Evolutionary conservation across 1,284 basidiomycete species (phyloP), one percentile per base, ranked within the genome.

Genomic region (Malassezia caprae): DNA sequence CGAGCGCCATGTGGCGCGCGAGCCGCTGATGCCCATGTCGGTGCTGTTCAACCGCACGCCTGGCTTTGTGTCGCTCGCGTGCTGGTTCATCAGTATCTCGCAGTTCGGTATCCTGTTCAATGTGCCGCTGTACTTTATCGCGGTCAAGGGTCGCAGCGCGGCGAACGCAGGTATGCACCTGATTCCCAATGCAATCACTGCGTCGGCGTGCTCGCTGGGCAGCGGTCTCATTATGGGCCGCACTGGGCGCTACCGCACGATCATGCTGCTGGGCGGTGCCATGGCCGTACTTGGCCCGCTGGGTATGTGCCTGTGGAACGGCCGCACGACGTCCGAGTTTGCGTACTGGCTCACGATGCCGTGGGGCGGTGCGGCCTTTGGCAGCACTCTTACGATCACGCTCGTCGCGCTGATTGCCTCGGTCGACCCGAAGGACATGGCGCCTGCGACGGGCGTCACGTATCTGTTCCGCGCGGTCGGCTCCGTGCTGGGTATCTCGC

Each of bases 1-100:
- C 51, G 79, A 80, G 65, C 73, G 70, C 46, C 76, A 73, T 58
- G 76, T 79, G 19, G 73, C 78, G 7, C 60, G 64, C 21, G 75
- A 76, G 58, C 76, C 76, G 23, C 57, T 76, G 23, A 71, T 76
- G 66, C 73, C 75, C 28, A 70, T 75, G 57, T 58, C 62, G 43
- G 72, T 76, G 40, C 65, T 76, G 41, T 75, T 76, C 64, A 65
- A 60, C 53, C 67, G 70, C 35, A 76, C 75, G 23, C 75, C 75
- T 13, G 73, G 72, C 48, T 75, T 75, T 37, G 73, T 76, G 48
- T 61, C 72, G 35, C 60, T 76, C 31, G 68, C 74, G 8, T 75
- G 72, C 67, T 76, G 72, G 69, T 75, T 76, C 68, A 69, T 75
- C 61, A 69, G 65, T 51, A 74, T 76, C 67, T 58, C 58, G 40